Evolutionary conservation across 495 filamentous ascomycete genomes (phyloP).

Genomic region (Penicillium egyptiacum): DNA sequence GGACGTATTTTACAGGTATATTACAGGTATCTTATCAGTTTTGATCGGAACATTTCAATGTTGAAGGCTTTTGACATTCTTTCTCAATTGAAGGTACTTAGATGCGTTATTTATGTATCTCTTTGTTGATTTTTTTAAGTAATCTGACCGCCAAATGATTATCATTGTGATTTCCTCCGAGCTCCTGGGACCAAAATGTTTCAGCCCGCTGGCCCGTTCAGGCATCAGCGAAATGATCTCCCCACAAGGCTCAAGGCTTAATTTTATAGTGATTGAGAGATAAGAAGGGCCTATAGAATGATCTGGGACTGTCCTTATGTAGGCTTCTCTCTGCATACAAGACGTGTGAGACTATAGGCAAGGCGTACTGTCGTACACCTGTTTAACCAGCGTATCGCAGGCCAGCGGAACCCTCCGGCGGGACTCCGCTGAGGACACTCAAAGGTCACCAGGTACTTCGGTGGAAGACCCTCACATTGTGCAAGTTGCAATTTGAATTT

Average conservation of each 20-base stretch:
- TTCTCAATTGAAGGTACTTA: no score
- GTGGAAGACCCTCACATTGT: neutral
- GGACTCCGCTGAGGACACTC: conserved; percentile 34
- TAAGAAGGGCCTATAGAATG: neutral
- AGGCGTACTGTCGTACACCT: conserved; percentile 1
- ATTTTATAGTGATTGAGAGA: conserved; percentile 6
- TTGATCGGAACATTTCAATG: neutral
- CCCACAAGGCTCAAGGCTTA: conserved; percentile 13
- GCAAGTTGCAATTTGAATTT: neutral
- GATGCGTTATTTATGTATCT: neutral
- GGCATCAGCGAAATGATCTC: conserved; percentile 15
- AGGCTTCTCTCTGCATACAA: neutral
- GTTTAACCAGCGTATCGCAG: conserved; percentile 13
- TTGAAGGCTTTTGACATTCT: neutral
- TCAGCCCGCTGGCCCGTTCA: conserved; percentile 2
- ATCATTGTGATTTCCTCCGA: conserved; percentile 3
- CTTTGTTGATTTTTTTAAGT: neutral
- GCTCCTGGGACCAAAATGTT: conserved; percentile 4
- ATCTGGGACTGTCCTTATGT: neutral
- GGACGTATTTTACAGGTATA: conserved; percentile 5
- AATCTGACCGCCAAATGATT: neutral
- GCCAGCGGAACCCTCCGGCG: conserved; percentile 38
- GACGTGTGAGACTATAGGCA: neutral
- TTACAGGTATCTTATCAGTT: neutral
- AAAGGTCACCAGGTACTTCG: neutral